These are phyloP conservation scores for Stachybotrys elegans DNA, from an alignment of 2,329 filamentous ascomycete species.

Conservation along the genomic window DNA sequence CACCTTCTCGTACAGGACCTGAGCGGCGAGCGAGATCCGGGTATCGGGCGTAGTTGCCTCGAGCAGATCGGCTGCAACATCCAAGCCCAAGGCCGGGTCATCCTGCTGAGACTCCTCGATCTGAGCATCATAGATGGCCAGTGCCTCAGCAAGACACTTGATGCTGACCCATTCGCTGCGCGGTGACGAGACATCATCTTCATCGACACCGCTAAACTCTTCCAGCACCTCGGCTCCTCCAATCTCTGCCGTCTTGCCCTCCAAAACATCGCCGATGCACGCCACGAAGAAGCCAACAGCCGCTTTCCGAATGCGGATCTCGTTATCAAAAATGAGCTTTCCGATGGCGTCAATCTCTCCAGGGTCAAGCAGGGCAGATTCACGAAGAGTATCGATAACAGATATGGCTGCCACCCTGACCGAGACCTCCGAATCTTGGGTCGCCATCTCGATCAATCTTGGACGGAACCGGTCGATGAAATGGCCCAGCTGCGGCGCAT, in stretches of 20 bases:
- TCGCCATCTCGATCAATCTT: conserved; percentile 88
- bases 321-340: conserved; percentile 82
- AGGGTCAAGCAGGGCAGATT: conserved; percentile 82
- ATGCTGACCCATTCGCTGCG: conserved; percentile 83
- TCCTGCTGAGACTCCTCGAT: conserved; percentile 51
- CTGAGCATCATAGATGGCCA: conserved; percentile 75
- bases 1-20: conserved; percentile 79
- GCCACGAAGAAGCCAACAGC: conserved; percentile 88
- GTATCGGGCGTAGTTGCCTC: conserved; percentile 68
- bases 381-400: conserved; percentile 75
- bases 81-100: conserved; percentile 38
- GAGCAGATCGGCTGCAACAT: conserved; percentile 49
- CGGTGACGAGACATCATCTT: conserved; percentile 71
- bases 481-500: conserved; percentile 77
- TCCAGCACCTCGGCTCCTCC: conserved; percentile 73
- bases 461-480: conserved; percentile 91
- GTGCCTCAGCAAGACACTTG: conserved; percentile 81
- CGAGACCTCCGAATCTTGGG: conserved; percentile 72
- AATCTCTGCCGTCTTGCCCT: conserved; percentile 75
- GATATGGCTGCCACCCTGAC: conserved; percentile 79
- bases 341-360: conserved; percentile 87
- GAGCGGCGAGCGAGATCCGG: conserved; percentile 78
- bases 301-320: conserved; percentile 78
- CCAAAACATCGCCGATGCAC: conserved; percentile 77
- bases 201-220: conserved; percentile 68